Percentiles rank a stretch among this genome's conserved stretches.
These are phyloP conservation scores for Epichloe scottii DNA, from an alignment of 2,329 filamentous ascomycete species.

Conservation along the genomic window DNA sequence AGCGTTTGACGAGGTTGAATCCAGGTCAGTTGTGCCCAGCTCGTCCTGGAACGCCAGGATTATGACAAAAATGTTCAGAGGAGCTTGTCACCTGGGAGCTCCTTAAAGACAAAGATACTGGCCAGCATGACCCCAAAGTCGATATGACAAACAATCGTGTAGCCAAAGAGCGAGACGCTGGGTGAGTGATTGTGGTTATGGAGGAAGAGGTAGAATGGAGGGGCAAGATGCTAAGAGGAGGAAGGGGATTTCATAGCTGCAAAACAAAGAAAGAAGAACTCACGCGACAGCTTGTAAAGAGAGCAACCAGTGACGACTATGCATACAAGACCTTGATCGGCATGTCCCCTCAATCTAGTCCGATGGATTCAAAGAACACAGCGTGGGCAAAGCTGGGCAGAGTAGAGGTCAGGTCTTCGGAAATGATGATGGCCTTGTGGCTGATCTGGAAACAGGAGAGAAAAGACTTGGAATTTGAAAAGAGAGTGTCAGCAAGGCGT, in stretches of 20 bases:
- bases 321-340: conserved; percentile 22
- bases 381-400: conserved; percentile 7
- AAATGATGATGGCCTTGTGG: conserved; percentile 7
- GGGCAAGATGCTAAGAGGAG: background rate
- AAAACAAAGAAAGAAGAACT: conserved; percentile 13
- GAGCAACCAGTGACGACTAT: conserved; percentile 25
- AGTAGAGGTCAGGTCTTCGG: conserved; percentile 3
- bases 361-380: conserved; percentile 3
- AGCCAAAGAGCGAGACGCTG: conserved; percentile 6
- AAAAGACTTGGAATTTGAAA: conserved; percentile 4
- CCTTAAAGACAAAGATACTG: conserved; percentile 5
- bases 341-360: conserved; percentile 11
- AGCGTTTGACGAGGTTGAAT: background rate
- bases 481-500: conserved; percentile 2
- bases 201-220: background rate
- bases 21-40: background rate
- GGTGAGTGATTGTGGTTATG: conserved; percentile 3
- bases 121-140: conserved; percentile 6
- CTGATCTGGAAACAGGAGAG: conserved; percentile 3
- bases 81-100: background rate
- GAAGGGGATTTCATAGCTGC: background rate
- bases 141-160: conserved; percentile 6
- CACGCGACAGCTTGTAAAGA: conserved; percentile 17
- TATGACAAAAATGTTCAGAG: background rate
- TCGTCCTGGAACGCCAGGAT: background rate